A percentile compares a stretch with the other conserved stretches of the same genome.
phyloP scores from a whole-genome alignment of 2,329 filamentous ascomycete species.

The Didymella glomerata region DNA sequence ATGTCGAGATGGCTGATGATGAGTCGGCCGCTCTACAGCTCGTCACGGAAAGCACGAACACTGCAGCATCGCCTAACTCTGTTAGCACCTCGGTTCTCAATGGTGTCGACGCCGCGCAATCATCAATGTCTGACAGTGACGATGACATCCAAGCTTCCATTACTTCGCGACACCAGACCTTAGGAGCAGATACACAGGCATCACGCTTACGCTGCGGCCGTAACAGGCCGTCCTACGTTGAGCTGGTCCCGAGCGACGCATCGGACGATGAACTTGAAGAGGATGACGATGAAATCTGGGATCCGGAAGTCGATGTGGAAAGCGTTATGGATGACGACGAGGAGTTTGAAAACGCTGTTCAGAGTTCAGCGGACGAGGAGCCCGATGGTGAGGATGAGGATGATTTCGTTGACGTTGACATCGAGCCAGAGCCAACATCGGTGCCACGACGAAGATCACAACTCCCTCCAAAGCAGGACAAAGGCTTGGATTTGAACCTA shows the following conservation, averaged over 20 bases:
- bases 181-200: not conserved
- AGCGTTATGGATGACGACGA: slow-evolving; percentile 17
- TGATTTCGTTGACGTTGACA: not conserved
- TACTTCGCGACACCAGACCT: not conserved
- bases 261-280: slow-evolving; percentile 16
- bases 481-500: slow-evolving; percentile 47
- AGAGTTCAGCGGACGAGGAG: slow-evolving; percentile 3
- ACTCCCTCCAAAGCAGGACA: slow-evolving; percentile 11
- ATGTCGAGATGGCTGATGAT: not conserved
- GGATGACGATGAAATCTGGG: slow-evolving; percentile 14
- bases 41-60: not conserved
- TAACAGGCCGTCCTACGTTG: slow-evolving; percentile 27
- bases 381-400: slow-evolving; percentile 4
- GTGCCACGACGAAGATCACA: not conserved
- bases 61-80: not conserved
- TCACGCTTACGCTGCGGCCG: slow-evolving; percentile 22
- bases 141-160: not conserved
- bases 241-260: slow-evolving; percentile 5
- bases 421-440: not conserved
- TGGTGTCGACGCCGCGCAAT: not conserved
- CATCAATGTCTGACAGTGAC: not conserved
- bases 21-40: slow-evolving; percentile 6
- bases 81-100: not conserved
- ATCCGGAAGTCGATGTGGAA: not conserved
- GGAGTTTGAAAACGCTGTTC: not conserved